These are phyloP conservation scores for Saccharomycopsis fibuligera DNA, from an alignment of 805 yeast species.

Conservation along the genomic window DNA sequence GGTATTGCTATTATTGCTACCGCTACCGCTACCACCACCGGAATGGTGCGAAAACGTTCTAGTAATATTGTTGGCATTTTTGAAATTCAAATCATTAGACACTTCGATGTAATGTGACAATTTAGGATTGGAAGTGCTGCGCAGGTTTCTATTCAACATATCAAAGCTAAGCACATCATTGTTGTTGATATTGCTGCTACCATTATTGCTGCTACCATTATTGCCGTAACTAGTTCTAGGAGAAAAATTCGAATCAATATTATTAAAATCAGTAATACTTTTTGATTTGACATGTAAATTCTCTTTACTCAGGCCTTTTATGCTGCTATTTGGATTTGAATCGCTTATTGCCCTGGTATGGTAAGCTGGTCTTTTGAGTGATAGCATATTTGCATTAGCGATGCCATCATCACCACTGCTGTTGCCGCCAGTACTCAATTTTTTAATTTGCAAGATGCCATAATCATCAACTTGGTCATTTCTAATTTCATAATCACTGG, in stretches of 20 bases:
- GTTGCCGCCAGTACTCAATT: too few relatives aligned
- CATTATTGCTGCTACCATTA: not conserved
- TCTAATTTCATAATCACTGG: conserved; percentile 57
- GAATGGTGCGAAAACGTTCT: too few relatives aligned
- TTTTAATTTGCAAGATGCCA: conserved; percentile 5
- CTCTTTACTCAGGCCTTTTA: not conserved
- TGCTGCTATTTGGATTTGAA: not conserved
- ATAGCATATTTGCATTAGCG: not conserved
- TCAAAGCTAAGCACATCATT: too few relatives aligned
- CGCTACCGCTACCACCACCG: too few relatives aligned
- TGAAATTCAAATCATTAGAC: too few relatives aligned
- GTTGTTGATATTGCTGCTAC: too few relatives aligned
- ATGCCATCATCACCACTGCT: not conserved
- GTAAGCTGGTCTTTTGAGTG: not conserved
- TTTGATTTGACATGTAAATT: not conserved
- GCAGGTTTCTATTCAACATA: too few relatives aligned
- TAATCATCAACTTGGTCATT: conserved; percentile 13
- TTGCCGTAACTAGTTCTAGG: not conserved
- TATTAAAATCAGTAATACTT: not conserved
- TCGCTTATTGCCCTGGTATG: not conserved
- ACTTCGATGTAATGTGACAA: too few relatives aligned
- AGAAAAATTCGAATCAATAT: not conserved
- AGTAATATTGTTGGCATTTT: too few relatives aligned
- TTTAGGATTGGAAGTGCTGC: too few relatives aligned
- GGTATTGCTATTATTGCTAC: not conserved